phyloP scores from a whole-genome alignment of 2,329 filamentous ascomycete genomes.

The Diaporthe ampelina region DNA sequence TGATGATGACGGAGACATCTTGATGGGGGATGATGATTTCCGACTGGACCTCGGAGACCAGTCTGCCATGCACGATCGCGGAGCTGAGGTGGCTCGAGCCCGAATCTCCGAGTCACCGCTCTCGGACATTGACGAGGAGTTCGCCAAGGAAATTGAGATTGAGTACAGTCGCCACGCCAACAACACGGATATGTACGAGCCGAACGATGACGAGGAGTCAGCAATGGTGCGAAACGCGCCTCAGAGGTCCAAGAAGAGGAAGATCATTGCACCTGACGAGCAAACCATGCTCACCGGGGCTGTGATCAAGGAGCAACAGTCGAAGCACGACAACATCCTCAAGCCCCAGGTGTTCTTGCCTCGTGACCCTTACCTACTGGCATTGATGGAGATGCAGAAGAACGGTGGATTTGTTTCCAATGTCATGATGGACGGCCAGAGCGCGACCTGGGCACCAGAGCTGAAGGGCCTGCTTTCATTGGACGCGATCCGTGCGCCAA shows the following conservation, averaged over 20 bases:
- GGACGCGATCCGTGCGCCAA: slow-evolving; percentile 80
- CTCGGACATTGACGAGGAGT: slow-evolving; percentile 76
- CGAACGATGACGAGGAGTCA: slow-evolving; percentile 68
- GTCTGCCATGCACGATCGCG: slow-evolving; percentile 67
- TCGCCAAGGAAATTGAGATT: slow-evolving; percentile 71
- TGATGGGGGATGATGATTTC: slow-evolving; percentile 74
- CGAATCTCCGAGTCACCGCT: slow-evolving; percentile 79
- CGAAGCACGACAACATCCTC: slow-evolving; percentile 87
- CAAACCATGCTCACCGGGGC: slow-evolving; percentile 82
- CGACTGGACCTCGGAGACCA: slow-evolving; percentile 73
- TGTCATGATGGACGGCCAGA: slow-evolving; percentile 85
- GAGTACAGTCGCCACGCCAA: slow-evolving; percentile 67
- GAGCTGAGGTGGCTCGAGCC: slow-evolving; percentile 64
- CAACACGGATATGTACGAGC: slow-evolving; percentile 73
- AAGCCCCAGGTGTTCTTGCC: slow-evolving; percentile 87
- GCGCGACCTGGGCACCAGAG: slow-evolving; percentile 89
- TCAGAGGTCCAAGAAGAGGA: slow-evolving; percentile 81
- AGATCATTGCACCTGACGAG: slow-evolving; percentile 84
- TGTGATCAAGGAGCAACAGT: slow-evolving; percentile 88
- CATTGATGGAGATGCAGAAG: slow-evolving; percentile 92
- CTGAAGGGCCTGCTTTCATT: slow-evolving; percentile 92
- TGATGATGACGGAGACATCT: slow-evolving; percentile 74
- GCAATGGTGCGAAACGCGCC: slow-evolving; percentile 76
- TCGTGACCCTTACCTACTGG: slow-evolving; percentile 86
- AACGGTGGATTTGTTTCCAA: slow-evolving; percentile 90